Base-by-base conservation (phyloP, 805 yeast genomes). In the Scheffersomyces lignosus region DNA sequence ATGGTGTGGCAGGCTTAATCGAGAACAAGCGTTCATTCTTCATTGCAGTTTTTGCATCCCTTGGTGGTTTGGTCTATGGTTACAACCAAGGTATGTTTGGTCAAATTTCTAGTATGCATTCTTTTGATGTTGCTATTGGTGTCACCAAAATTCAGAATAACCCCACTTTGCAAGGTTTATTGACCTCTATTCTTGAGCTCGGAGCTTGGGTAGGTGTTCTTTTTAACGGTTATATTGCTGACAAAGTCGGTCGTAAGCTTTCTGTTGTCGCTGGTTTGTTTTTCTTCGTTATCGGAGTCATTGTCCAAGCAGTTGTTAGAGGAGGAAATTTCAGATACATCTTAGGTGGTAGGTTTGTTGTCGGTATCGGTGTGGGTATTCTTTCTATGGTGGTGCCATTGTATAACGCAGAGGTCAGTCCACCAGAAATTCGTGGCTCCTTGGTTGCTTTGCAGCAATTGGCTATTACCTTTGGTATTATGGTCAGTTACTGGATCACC, bases 401-500 rank as follows among this genome's bases (percentile, higher is more conserved):
- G 24, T 50, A 50, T 38, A 52, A 46, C 36, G 48, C 58, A 17
- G 58, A 52, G 23, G 31, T 52, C 14, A 47, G 52, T 5, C 59
- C 60, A 3, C 49, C 60, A 2, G 49, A 49, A 22, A 41, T 54
- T 13, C 52, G 65, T 29, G 66, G 66, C 33, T 43, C 47, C 4
- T 36, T 54, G 23, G 56, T 55, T 22, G 44, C 46, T 15, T 25
- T 49, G 16, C 54, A 57, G 33, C 59, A 25, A 15, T 15, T 25
- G 6, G n/a, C n/a, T 9, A 25, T 25, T 9, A 25, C 27, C 27
- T 25, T 25, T 13, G 27, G 27, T 13, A 25, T 25, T 9, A 13
- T 25, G 15, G 14, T 25, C 14, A 15, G 15, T 15, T 25, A 25
- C 27, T 25, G 27, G 27, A 9, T 25, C 27, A 15, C 12, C 27